Base-by-base conservation (phyloP, 768 basidiomycete species). In the Leccinum fibrillosum region DNA sequence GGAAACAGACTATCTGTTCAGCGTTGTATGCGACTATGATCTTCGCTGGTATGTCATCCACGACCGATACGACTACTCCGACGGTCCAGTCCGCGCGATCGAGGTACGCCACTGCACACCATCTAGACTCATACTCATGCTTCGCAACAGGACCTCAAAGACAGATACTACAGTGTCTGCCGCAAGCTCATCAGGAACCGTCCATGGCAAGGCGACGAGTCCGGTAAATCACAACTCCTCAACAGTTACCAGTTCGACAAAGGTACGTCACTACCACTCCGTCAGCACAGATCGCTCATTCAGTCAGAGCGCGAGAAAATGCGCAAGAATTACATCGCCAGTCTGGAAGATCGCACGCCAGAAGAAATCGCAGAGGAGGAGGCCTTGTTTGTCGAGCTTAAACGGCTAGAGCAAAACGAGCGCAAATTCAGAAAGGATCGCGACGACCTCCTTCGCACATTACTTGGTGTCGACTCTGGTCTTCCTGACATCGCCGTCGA, bases 311-410 rank as follows among this genome's bases (percentile, higher is more conserved):
- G 92, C 45, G 97, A 99, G 73, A 75, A 85, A 21, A 87, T 85
- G 62, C 87, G 97, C 57, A 97, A 94, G 73, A 85, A 86, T 57
- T 97, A 98, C 67, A 80, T 98, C 13, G 75, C 80, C 9, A 90
- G 86, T 59, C 83, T 98, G n/a, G 92, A 94, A 74, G 85, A 82
- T 56, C 86, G 96, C n/a, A 90, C 93, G 0, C 81, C 86, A 4
- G 86, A 89, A 51, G 92, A 98, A 74, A 88, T 96, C 47, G 89
- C 88, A 17, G 95, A 99, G 70, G 97, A 98, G 78, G 95, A 98
- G 66, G 90, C 92, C 8, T 79, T 99, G 3, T 98, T 91, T 74
- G 76, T 98, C 61, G 94, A 98, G 72, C 82, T 96, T 52, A 94
- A 95, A 68, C 86, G 92, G n/a, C 80, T 99, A 52, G 95, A 98